phyloP scores from a whole-genome alignment of 306 rosid species.

The Sesbania bispinosa region DNA sequence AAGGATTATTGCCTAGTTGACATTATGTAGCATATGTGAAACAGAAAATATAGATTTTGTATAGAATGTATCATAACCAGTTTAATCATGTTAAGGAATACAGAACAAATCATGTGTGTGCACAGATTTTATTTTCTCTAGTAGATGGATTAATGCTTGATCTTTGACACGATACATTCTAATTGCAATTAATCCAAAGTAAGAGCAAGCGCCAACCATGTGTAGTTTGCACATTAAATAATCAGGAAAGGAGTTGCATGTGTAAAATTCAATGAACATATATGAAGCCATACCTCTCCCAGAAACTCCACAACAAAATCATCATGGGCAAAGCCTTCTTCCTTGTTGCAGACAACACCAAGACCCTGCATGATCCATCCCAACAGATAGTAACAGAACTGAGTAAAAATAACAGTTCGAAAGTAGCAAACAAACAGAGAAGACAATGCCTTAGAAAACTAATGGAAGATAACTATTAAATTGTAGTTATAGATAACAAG shows the following conservation, averaged over 20 bases:
- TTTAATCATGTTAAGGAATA: not conserved
- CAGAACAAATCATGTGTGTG: not conserved
- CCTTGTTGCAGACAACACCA: constrained; percentile 92
- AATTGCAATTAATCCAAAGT: no score
- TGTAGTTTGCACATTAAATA: not conserved
- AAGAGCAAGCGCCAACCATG: no score
- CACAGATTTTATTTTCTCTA: not conserved
- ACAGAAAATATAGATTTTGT: not conserved
- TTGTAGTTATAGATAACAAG: constrained; percentile 6
- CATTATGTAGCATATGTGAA: not conserved
- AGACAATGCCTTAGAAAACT: not conserved
- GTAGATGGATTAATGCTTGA: constrained; percentile 1
- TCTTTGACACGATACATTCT: not conserved
- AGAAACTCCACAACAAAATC: constrained; percentile 95
- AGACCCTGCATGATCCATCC: constrained; percentile 66
- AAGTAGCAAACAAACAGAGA: not conserved
- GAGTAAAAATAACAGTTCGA: constrained; percentile 17
- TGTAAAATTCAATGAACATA: no score
- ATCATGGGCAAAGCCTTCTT: constrained; percentile 75
- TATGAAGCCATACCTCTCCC: constrained; percentile 77
- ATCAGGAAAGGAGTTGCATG: not conserved
- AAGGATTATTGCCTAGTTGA: not conserved
- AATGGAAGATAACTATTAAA: not conserved
- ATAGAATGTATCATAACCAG: not conserved
- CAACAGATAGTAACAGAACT: constrained; percentile 21